Evolutionary conservation across 352 stramenopile species (phyloP).

Genomic region (Blastocystis sp.): DNA sequence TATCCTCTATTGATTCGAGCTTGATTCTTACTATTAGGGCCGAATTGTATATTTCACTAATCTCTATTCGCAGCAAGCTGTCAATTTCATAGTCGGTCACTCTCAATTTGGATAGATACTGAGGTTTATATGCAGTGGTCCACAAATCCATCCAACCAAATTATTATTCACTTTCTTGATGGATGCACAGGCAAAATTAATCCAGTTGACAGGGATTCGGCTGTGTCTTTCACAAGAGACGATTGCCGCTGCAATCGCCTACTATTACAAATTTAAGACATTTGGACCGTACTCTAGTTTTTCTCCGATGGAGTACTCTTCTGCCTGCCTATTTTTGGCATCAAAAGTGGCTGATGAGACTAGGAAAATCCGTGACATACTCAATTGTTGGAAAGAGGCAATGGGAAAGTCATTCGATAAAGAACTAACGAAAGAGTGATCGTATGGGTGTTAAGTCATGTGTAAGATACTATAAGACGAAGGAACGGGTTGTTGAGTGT

Average conservation of each 20-base stretch:
- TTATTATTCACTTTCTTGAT: background rate
- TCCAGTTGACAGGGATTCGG: background rate
- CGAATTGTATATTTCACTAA: background rate
- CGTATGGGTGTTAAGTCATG: background rate
- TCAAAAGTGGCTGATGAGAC: slow-evolving; percentile 12
- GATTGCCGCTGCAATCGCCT: background rate
- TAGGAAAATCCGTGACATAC: slow-evolving; percentile 53
- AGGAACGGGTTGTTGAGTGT: slow-evolving; percentile 52
- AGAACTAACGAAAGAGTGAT: slow-evolving; percentile 45
- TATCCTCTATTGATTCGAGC: background rate
- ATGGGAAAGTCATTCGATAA: background rate
- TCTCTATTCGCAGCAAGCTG: background rate
- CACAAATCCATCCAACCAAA: too few relatives aligned
- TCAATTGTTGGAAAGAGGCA: slow-evolving; percentile 46
- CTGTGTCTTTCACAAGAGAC: background rate
- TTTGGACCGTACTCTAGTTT: slow-evolving; percentile 19
- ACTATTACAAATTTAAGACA: slow-evolving; percentile 23
- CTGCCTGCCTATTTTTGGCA: slow-evolving; percentile 7
- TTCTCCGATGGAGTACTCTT: background rate
- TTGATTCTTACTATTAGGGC: background rate
- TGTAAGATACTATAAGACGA: slow-evolving; percentile 45
- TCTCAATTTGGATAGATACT: too few relatives aligned
- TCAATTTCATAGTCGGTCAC: background rate
- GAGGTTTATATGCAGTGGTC: too few relatives aligned
- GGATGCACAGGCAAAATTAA: background rate